Evolutionary conservation across 805 yeast species (phyloP).

Genomic region (Nakazawaea ishiwadae): DNA sequence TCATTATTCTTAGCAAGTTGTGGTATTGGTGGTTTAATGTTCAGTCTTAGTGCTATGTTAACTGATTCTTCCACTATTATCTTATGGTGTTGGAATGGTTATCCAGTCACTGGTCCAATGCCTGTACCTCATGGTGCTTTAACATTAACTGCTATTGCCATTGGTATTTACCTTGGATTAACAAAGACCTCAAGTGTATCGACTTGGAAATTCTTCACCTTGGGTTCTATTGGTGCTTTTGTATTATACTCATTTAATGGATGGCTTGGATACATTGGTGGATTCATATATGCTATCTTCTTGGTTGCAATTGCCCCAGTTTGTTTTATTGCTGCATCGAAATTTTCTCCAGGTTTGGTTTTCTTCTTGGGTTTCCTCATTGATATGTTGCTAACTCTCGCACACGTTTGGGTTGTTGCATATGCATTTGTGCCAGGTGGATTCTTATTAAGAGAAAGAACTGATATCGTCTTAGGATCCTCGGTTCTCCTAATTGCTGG

Average conservation of each 20-base stretch:
- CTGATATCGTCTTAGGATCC: constrained; percentile 62
- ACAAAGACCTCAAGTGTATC: background rate
- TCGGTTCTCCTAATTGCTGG: constrained; percentile 49
- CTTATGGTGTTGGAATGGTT: constrained; percentile 97
- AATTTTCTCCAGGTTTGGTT: constrained; percentile 50
- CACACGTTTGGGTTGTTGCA: constrained; percentile 96
- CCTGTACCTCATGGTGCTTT: constrained; percentile 82
- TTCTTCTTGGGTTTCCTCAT: constrained; percentile 46
- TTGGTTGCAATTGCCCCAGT: constrained; percentile 56
- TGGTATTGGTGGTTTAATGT: constrained; percentile 77
- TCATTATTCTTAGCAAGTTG: constrained; percentile 47
- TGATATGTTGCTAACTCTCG: constrained; percentile 56
- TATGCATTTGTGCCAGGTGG: constrained; percentile 99
- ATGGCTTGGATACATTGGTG: constrained; percentile 78
- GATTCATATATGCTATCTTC: constrained; percentile 57
- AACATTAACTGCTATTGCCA: constrained; percentile 52
- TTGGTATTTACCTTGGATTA: constrained; percentile 50
- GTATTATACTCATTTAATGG: constrained; percentile 48
- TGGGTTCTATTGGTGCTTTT: constrained; percentile 35
- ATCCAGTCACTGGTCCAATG: constrained; percentile 78
- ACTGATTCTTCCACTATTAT: constrained; percentile 83
- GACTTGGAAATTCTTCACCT: constrained; percentile 6
- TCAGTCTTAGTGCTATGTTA: constrained; percentile 66
- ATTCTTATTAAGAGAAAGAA: constrained; percentile 78
- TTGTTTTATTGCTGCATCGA: constrained; percentile 52